A percentile compares a stretch with the other conserved stretches of the same genome.
Evolutionary conservation across 225 moss, liverwort and hornwort genomes (phyloP).

Genomic region (Marchantia polymorpha): DNA sequence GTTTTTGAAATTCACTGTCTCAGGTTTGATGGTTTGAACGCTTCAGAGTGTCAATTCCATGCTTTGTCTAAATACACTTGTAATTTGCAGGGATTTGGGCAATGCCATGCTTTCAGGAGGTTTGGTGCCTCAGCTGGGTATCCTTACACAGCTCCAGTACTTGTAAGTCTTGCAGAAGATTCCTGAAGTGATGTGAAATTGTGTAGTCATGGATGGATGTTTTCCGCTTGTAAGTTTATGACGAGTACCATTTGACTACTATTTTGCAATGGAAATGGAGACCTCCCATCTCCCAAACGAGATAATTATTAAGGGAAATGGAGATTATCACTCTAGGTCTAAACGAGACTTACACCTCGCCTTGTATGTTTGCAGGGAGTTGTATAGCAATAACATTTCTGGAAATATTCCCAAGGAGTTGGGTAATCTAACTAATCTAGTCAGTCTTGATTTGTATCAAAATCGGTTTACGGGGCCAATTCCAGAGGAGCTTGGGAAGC

Average conservation of each 20-base stretch:
- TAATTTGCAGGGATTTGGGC: conserved; percentile 45
- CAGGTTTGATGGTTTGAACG: neutral
- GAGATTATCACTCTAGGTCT: neutral
- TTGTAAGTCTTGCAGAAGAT: conserved; percentile 30
- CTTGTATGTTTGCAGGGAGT: conserved; percentile 63
- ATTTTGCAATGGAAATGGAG: neutral
- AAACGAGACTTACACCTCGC: neutral
- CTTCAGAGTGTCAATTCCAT: neutral
- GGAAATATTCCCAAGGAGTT: conserved; percentile 77
- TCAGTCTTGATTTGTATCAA: conserved; percentile 91
- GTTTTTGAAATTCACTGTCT: neutral
- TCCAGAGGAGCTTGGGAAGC: conserved; percentile 77
- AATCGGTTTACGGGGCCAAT: conserved; percentile 71
- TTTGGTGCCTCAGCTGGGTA: conserved; percentile 44
- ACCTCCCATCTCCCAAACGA: too few relatives aligned
- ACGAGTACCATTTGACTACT: too few relatives aligned
- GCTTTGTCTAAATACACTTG: neutral
- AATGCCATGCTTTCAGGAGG: conserved; percentile 43
- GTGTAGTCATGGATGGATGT: neutral
- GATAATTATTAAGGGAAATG: neutral
- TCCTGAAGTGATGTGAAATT: neutral
- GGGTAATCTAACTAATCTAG: conserved; percentile 71
- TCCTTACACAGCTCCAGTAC: conserved; percentile 39
- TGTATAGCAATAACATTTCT: conserved; percentile 94
- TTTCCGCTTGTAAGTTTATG: too few relatives aligned